phyloP scores from a whole-genome alignment of 192 early-diverging fungal genomes.

The Phlyctochytrium planicorne region DNA sequence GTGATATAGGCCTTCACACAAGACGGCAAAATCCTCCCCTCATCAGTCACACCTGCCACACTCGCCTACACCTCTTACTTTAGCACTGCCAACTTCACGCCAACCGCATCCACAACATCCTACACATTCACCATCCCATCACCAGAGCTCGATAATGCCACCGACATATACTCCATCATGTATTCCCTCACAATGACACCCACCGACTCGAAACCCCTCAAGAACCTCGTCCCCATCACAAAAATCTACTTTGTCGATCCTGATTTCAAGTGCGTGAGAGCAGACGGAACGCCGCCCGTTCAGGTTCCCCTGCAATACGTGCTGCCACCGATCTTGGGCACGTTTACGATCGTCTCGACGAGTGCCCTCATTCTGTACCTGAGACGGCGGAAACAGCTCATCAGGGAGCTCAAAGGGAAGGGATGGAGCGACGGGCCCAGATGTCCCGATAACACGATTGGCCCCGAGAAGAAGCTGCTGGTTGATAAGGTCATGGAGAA shows the following conservation, averaged over 20 bases:
- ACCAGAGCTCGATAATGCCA: no score
- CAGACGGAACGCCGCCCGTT: neutral
- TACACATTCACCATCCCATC: neutral
- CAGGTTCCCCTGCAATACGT: neutral
- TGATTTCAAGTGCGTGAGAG: neutral
- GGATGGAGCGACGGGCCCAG: constrained; percentile 1
- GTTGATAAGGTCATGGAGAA: neutral
- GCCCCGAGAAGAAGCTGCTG: neutral
- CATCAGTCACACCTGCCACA: no score
- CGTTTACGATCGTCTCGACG: neutral
- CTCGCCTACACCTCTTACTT: neutral
- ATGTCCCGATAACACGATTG: neutral
- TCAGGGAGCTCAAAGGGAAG: constrained; percentile 1
- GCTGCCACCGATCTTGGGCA: neutral
- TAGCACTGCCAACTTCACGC: neutral
- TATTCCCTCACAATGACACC: neutral
- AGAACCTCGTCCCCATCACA: neutral
- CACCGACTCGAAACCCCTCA: neutral
- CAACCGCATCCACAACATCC: neutral
- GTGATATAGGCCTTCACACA: neutral
- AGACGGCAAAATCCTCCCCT: neutral
- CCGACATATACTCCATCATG: neutral
- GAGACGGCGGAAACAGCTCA: neutral
- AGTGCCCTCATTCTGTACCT: neutral
- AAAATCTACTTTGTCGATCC: neutral